These are phyloP conservation scores for Schizonepeta tenuifolia DNA, from an alignment of 257 asterid genomes.

Conservation along the genomic window DNA sequence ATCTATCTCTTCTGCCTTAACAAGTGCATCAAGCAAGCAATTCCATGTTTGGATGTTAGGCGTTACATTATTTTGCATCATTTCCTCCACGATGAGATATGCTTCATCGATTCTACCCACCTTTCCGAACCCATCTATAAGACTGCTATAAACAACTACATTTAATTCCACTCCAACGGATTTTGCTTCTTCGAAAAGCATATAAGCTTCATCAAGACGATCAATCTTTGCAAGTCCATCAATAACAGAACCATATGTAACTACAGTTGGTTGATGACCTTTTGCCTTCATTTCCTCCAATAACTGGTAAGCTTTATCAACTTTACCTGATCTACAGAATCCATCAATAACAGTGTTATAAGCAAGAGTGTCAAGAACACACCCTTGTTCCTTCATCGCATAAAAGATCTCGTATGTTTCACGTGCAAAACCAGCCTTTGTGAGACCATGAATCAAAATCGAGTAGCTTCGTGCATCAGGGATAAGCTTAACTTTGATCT, in stretches of 20 bases:
- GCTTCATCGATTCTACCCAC: conserved; percentile 98
- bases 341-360: conserved; percentile 95
- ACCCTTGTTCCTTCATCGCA: conserved; percentile 89
- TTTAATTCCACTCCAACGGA: conserved; percentile 67
- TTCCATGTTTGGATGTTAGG: conserved; percentile 93
- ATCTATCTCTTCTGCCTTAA: conserved; percentile 86
- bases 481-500: conserved; percentile 60
- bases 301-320: conserved; percentile 92
- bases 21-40: conserved; percentile 93
- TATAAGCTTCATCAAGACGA: conserved; percentile 94
- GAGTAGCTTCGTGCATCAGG: conserved; percentile 93
- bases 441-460: conserved; percentile 80
- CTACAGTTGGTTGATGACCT: conserved; percentile 80
- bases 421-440: conserved; percentile 85
- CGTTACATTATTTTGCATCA: conserved; percentile 75
- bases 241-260: conserved; percentile 88
- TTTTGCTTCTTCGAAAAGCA: conserved; percentile 99
- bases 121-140: conserved; percentile 90
- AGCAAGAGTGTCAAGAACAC: conserved; percentile 79
- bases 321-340: conserved; percentile 91
- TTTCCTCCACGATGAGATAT: conserved; percentile 85
- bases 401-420: conserved; percentile 84
- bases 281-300: conserved; percentile 92
- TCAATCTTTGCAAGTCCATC: conserved; percentile 98
- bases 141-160: conserved; percentile 85